Evolutionary conservation across 129 eudicot genomes (phyloP).

Genomic region (Silybum marianum): DNA sequence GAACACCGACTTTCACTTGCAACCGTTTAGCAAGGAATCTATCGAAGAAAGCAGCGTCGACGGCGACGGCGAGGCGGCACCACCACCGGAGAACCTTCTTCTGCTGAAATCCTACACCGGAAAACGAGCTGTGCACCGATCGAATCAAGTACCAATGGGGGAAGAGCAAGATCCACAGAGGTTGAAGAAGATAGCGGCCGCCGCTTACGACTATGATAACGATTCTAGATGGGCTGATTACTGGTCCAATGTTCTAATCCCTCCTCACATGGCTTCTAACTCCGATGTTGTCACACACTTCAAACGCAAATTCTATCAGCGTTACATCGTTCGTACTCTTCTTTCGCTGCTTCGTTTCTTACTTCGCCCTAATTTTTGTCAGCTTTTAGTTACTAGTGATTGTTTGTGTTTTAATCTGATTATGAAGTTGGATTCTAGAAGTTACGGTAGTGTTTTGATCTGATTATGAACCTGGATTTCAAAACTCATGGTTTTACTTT

Average conservation of each 20-base stretch:
- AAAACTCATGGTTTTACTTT: conserved; percentile 6
- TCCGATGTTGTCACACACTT: conserved; percentile 76
- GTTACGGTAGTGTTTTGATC: conserved; percentile 6
- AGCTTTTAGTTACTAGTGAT: background rate
- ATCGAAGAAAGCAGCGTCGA: background rate
- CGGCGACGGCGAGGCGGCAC: background rate
- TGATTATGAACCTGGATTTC: background rate
- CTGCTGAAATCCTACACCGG: background rate
- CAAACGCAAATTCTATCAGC: conserved; percentile 97
- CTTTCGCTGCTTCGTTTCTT: background rate
- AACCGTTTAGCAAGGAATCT: conserved; percentile 32
- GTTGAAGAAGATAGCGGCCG: conserved; percentile 85
- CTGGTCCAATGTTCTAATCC: conserved; percentile 96
- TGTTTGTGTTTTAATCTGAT: background rate
- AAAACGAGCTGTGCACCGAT: background rate
- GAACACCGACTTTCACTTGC: background rate
- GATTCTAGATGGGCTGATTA: conserved; percentile 92
- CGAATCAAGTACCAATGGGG: conserved; percentile 40
- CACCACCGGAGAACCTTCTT: background rate
- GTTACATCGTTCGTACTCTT: conserved; percentile 61
- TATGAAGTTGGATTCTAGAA: background rate
- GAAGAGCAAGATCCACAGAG: conserved; percentile 77
- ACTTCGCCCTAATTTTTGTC: background rate
- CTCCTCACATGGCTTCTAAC: conserved; percentile 91
- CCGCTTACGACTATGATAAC: conserved; percentile 84